A percentile compares a stretch with the other conserved stretches of the same genome.
These are phyloP conservation scores for Pluteus cervinus DNA, from an alignment of 768 basidiomycete genomes.

Conservation along the genomic window DNA sequence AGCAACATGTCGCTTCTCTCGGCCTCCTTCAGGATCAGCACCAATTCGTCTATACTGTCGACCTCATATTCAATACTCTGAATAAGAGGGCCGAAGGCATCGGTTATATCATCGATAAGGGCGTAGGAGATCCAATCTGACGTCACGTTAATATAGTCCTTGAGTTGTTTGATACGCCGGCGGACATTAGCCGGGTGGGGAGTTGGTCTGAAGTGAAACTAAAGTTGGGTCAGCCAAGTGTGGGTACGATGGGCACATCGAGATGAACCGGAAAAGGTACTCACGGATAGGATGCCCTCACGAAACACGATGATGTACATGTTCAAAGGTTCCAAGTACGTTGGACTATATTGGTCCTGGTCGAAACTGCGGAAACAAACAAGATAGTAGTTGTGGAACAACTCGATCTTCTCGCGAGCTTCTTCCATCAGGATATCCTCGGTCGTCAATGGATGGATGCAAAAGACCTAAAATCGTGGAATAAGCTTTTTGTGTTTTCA, in stretches of 20 bases:
- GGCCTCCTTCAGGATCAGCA: constrained; percentile 91
- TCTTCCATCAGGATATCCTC: constrained; percentile 99
- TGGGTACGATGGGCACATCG: too few species aligned
- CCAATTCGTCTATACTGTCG: constrained; percentile 97
- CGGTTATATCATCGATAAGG: constrained; percentile 98
- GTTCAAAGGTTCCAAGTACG: constrained; percentile 95
- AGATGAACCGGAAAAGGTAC: constrained; percentile 19
- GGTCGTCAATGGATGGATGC: constrained; percentile 95
- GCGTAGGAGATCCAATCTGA: constrained; percentile 99
- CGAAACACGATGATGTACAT: constrained; percentile 99
- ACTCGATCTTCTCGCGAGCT: constrained; percentile 98
- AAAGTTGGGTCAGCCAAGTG: too few species aligned
- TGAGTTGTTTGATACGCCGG: constrained; percentile 96
- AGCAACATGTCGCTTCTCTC: constrained; percentile 98
- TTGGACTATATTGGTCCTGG: constrained; percentile 96
- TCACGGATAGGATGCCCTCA: constrained; percentile 89
- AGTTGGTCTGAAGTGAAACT: constrained; percentile 98
- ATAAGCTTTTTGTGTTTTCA: constrained; percentile 1
- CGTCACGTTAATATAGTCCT: constrained; percentile 97
- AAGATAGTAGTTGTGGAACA: constrained; percentile 97
- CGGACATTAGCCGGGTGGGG: constrained; percentile 98
- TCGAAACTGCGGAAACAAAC: constrained; percentile 99
- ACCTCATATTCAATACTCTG: constrained; percentile 99
- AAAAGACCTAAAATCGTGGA: constrained; percentile 64
- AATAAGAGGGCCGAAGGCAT: constrained; percentile 97